Evolutionary conservation across 495 filamentous ascomycete genomes (phyloP), one percentile per base, ranked within the genome.

Genomic region (Penicillium ucsense): DNA sequence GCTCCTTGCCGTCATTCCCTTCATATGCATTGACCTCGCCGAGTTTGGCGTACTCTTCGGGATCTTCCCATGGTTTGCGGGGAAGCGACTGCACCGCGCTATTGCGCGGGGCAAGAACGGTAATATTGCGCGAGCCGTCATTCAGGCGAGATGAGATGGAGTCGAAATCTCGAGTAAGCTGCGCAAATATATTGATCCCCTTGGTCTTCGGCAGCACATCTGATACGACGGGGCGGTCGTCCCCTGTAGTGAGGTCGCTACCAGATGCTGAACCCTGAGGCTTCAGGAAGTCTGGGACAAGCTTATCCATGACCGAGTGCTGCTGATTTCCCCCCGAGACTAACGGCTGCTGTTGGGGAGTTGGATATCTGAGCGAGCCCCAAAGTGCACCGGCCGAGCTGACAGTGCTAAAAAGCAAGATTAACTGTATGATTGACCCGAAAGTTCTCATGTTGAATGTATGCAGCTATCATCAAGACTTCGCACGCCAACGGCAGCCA

Each of bases 1-100:
- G 72, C 46, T 91, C 86, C 49, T 85, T 81, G 0, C 94, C 94
- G 9, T 78, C 80, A 0, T 74, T 64, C 0, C 92, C 92, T 34
- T 86, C 78, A 61, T 97, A 97, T 4, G 88, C 89, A 32, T 83
- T 62, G 39, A 54, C 55, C n/a, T 77, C 70, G 0, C 91, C 91
- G 11, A 88, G 70, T 5, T 68, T 69, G 3, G 67, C 69, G 61
- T 94, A 95, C 47, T 98, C 94, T 35, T 79, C 65, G 0, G 87
- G 81, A 51, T 94, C 82, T 55, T 98, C 91, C 92, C 92, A 98
- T 3, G 92, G 92, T 59, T 97, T 97, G 47, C 86, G 73, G 0
- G 89, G 88, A 35, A 97, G 73, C 2, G 66, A 76, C 53, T 83
- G 83, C 51, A 98, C 79, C 1, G 80, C 88, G 35, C 77, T 80